These are phyloP conservation scores for Wickerhamomyces hampshirensis DNA, from an alignment of 805 yeast species.

Conservation along the genomic window DNA sequence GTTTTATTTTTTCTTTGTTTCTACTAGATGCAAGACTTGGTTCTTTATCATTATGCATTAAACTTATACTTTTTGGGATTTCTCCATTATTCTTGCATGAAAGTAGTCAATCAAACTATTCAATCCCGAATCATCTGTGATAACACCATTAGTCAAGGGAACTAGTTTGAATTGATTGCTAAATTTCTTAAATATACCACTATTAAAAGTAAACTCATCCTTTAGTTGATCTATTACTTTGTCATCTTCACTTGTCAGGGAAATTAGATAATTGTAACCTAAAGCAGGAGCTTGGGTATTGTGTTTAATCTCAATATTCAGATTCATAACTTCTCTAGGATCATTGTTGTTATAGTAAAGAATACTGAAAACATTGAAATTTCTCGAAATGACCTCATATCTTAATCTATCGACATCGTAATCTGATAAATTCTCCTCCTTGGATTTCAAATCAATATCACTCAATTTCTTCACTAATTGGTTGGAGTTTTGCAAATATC, in stretches of 20 bases:
- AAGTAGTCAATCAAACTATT: constrained; percentile 12
- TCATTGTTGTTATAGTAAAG: constrained; percentile 14
- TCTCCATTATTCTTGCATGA: constrained; percentile 9
- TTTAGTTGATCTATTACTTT: constrained; percentile 4
- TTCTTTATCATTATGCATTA: background rate
- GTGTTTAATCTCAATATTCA: constrained; percentile 13
- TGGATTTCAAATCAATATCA: constrained; percentile 6
- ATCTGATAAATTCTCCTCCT: constrained; percentile 1
- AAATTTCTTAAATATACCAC: constrained; percentile 5
- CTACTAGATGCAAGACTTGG: background rate
- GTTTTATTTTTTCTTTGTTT: background rate
- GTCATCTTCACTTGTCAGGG: background rate
- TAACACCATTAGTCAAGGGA: constrained; percentile 13
- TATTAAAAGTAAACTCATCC: constrained; percentile 6
- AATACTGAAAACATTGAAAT: constrained; percentile 14
- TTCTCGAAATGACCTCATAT: constrained; percentile 19
- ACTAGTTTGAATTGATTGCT: constrained; percentile 4
- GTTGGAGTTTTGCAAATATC: constrained; percentile 19
- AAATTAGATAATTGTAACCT: background rate
- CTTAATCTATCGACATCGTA: constrained; percentile 6
- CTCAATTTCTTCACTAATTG: constrained; percentile 16
- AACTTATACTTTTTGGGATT: background rate
- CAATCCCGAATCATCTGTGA: constrained; percentile 12
- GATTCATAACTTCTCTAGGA: constrained; percentile 5
- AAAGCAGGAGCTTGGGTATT: background rate